Conservation (phyloP, 768 basidiomycete species). For the Mycena polygramma region DNA sequence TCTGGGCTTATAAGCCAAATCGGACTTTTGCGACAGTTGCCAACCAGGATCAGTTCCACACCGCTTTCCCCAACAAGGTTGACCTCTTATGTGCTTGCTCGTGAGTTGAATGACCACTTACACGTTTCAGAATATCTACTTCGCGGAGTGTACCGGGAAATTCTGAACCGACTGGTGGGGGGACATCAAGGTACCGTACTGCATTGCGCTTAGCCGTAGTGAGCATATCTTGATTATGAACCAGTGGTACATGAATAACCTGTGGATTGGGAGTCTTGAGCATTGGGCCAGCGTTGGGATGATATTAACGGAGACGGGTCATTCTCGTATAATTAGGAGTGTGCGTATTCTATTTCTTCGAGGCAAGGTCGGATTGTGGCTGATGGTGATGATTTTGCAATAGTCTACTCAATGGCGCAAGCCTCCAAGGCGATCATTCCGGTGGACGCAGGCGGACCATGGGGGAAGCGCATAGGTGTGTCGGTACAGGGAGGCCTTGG, state of each 20-base stretch:
- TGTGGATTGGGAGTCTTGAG: constrained; percentile 72
- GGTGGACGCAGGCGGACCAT: constrained; percentile 76
- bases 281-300: constrained; percentile 56
- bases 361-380: no score
- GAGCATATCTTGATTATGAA: no score
- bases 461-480: constrained; percentile 77
- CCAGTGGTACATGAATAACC: constrained; percentile 76
- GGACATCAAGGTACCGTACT: constrained; percentile 64
- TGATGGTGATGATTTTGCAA: background rate
- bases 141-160: constrained; percentile 33
- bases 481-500: constrained; percentile 66
- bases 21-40: no score
- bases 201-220: no score
- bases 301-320: constrained; percentile 77
- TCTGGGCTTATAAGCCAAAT: no score
- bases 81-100: background rate
- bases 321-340: constrained; percentile 81
- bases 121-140: constrained; percentile 19
- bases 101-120: background rate
- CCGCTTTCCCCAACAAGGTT: constrained; percentile 28
- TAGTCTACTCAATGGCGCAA: constrained; percentile 77
- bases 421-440: constrained; percentile 82
- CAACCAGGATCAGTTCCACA: constrained; percentile 26
- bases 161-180: constrained; percentile 70
- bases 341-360: constrained; percentile 1